Evolutionary conservation across 148 eudicot genomes (phyloP).

Genomic region (Persicaria maculosa): DNA sequence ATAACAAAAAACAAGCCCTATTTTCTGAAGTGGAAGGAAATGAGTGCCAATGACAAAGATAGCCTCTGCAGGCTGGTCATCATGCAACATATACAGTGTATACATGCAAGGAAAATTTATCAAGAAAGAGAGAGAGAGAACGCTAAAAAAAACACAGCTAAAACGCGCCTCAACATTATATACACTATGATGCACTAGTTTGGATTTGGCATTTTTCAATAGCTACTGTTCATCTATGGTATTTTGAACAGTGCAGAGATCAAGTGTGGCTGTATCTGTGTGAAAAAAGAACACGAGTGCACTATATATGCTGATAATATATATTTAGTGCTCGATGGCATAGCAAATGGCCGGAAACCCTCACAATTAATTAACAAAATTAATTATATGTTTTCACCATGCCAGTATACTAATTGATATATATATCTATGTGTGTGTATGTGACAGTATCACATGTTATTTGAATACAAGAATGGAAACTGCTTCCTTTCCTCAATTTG

Average conservation of each 20-base stretch:
- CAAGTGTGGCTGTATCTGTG: neutral
- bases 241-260: neutral
- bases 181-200: neutral
- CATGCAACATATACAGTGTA: neutral
- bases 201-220: neutral
- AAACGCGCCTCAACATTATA: neutral
- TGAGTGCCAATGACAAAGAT: neutral
- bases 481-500: too few relatives aligned
- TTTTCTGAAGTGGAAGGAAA: neutral
- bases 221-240: neutral
- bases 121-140: neutral
- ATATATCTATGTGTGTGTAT: too few relatives aligned
- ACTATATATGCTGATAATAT: neutral
- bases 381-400: too few relatives aligned
- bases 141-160: neutral
- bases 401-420: too few relatives aligned
- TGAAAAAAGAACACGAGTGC: neutral
- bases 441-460: too few relatives aligned
- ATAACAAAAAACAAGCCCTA: neutral
- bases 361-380: too few relatives aligned
- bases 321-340: too few relatives aligned
- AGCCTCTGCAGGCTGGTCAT: slow-evolving; percentile 9
- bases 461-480: too few relatives aligned
- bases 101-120: neutral
- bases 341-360: too few relatives aligned